phyloP scores from a whole-genome alignment of 202 grass and related monocot genomes.

The Hordeum pubiflorum region DNA sequence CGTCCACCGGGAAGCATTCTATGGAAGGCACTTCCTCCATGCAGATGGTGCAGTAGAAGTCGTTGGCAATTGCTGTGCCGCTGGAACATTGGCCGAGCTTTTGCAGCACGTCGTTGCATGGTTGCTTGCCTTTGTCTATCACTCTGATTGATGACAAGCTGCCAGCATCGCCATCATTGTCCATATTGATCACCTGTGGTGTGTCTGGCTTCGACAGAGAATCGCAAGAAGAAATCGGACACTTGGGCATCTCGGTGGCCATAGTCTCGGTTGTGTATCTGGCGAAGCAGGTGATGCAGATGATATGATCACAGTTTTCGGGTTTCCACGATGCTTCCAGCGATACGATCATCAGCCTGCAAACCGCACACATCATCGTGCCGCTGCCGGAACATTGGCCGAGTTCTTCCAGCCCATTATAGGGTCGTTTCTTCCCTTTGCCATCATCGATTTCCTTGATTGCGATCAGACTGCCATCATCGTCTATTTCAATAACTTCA shows the following conservation, averaged over 20 bases:
- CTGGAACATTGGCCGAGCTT: background rate
- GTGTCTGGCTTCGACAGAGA: background rate
- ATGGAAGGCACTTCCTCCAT: constrained; percentile 38
- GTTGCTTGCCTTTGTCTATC: constrained; percentile 29
- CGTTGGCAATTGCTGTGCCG: background rate
- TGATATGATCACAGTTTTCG: constrained; percentile 25
- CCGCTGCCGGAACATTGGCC: background rate
- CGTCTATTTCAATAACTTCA: background rate
- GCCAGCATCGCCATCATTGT: background rate
- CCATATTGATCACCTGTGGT: background rate
- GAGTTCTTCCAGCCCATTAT: background rate
- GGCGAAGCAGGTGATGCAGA: constrained; percentile 35
- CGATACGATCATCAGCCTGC: background rate
- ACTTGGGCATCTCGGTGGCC: constrained; percentile 13
- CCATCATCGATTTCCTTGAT: background rate
- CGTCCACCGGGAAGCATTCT: constrained; percentile 33
- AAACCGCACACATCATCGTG: constrained; percentile 8
- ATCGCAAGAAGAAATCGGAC: background rate
- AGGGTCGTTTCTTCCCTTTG: constrained; percentile 30
- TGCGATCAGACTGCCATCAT: background rate
- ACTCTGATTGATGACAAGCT: background rate
- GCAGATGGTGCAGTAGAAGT: constrained; percentile 64
- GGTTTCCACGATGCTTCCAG: constrained; percentile 27
- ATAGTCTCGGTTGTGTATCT: background rate
- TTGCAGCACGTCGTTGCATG: background rate